Evolutionary conservation across 1,284 basidiomycete species (phyloP).

Genomic region (Sporisorium graminicola): DNA sequence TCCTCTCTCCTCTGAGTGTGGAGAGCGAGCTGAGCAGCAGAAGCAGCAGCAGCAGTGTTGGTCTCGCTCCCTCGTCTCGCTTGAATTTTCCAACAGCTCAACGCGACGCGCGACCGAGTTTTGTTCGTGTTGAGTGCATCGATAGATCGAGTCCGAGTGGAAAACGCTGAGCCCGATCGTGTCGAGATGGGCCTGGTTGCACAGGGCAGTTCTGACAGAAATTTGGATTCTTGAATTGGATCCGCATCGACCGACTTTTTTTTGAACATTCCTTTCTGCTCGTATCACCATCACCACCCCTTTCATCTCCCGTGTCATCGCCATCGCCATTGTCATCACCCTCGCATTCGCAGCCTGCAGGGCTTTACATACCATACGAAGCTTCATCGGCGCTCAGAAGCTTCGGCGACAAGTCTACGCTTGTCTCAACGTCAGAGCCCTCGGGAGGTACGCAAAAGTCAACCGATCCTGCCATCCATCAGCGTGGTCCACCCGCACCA

Average conservation of each 20-base stretch:
- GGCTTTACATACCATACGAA: not conserved
- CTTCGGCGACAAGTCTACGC: constrained; percentile 2
- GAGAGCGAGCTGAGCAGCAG: constrained; percentile 6
- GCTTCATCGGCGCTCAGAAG: not conserved
- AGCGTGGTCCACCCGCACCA: too few relatives aligned
- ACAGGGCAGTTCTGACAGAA: constrained; percentile 9
- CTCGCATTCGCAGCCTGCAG: not conserved
- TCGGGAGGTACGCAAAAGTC: not conserved
- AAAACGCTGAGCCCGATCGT: constrained; percentile 9
- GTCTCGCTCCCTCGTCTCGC: constrained; percentile 20
- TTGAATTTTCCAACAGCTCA: constrained; percentile 21
- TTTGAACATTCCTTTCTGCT: constrained; percentile 3
- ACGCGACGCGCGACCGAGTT: constrained; percentile 34
- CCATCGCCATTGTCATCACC: not conserved
- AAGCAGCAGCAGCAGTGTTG: constrained; percentile 24
- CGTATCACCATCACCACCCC: not conserved
- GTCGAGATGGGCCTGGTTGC: constrained; percentile 1
- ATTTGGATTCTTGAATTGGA: constrained; percentile 2
- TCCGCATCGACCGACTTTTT: constrained; percentile 5
- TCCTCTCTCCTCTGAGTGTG: constrained; percentile 5
- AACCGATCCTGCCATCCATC: too few relatives aligned
- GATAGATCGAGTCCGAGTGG: not conserved
- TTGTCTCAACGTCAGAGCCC: too few relatives aligned
- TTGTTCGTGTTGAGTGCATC: constrained; percentile 22
- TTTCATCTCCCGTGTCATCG: not conserved